Conservation (phyloP, 129 eudicot genomes). For the carrot (Daucus carota) region DH1_v3.0 NC_030385.2:31255001-31255500, state of each 20-base stretch:
- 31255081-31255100: conserved; percentile 5
- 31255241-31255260: neutral
- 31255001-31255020: conserved; percentile 23
- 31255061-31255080: conserved; percentile 17
- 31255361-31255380: neutral
- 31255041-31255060: conserved; percentile 31
- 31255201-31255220: neutral
- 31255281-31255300: neutral
- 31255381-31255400: neutral
- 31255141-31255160: conserved; percentile 4
- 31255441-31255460: neutral
- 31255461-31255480: neutral
- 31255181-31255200: conserved; percentile 17
- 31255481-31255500: neutral
- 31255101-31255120: conserved; percentile 8
- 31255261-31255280: neutral
- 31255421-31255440: neutral
- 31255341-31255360: neutral
- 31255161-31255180: too few species aligned
- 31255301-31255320: neutral
- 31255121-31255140: conserved; percentile 13
- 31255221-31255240: neutral
- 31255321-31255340: neutral
- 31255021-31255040: conserved; percentile 20
- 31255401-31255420: neutral